Evolutionary conservation across 345 rosid species (phyloP).

Genomic region (Aethionema arabicum): DNA sequence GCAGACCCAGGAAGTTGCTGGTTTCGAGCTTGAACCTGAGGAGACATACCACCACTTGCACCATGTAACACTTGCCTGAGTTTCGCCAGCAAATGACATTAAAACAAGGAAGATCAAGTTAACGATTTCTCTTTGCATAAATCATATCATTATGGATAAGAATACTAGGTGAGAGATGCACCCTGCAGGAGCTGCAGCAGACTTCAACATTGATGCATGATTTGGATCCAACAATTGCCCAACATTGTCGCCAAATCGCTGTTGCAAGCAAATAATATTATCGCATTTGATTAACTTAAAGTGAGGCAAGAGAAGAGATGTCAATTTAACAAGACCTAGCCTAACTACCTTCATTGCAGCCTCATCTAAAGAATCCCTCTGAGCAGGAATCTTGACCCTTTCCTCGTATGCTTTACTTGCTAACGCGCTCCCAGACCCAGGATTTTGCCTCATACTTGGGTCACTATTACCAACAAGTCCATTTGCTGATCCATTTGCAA

Average conservation of each 20-base stretch:
- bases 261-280: slow-evolving; percentile 42
- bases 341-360: slow-evolving; percentile 69
- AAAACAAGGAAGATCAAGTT: slow-evolving; percentile 5
- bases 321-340: slow-evolving; percentile 2
- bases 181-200: slow-evolving; percentile 86
- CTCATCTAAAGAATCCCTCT: slow-evolving; percentile 89
- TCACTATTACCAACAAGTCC: slow-evolving; percentile 77
- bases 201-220: slow-evolving; percentile 84
- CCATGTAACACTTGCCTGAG: slow-evolving; percentile 96
- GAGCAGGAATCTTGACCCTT: slow-evolving; percentile 66
- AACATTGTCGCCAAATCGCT: slow-evolving; percentile 81
- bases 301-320: slow-evolving; percentile 1
- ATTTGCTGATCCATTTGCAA: slow-evolving; percentile 71
- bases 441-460: slow-evolving; percentile 68
- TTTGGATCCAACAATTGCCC: slow-evolving; percentile 87
- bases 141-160: no score
- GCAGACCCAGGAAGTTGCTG: slow-evolving; percentile 81
- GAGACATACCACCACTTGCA: slow-evolving; percentile 76
- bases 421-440: slow-evolving; percentile 80
- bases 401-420: slow-evolving; percentile 92
- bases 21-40: slow-evolving; percentile 83
- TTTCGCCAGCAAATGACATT: slow-evolving; percentile 27
- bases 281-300: slow-evolving; percentile 10
- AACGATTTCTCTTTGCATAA: slow-evolving; percentile 1
- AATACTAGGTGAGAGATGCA: slow-evolving; percentile 45